phyloP scores from a whole-genome alignment of 345 rosid species.

The Eucalyptus rudis region DNA sequence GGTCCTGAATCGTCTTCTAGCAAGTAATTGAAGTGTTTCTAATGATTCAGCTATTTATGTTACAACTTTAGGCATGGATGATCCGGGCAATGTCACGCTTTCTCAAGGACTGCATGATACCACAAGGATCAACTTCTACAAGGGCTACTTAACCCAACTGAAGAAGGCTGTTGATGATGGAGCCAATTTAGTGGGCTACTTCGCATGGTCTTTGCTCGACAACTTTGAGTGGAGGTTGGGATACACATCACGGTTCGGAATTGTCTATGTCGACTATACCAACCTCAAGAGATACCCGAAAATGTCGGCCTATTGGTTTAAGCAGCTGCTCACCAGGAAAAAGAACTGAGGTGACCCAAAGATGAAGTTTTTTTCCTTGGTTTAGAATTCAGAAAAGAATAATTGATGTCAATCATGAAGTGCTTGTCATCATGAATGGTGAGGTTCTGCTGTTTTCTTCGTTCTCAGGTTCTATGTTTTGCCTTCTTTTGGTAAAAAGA shows the following conservation, averaged over 20 bases:
- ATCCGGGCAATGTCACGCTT: constrained; percentile 71
- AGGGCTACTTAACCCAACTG: constrained; percentile 57
- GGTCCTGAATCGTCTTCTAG: background rate
- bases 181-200: constrained; percentile 74
- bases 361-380: background rate
- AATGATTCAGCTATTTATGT: background rate
- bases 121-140: constrained; percentile 64
- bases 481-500: background rate
- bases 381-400: background rate
- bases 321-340: constrained; percentile 32
- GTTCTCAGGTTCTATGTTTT: background rate
- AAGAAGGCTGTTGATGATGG: constrained; percentile 82
- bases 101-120: constrained; percentile 66
- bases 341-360: constrained; percentile 1
- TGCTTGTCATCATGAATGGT: background rate
- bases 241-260: constrained; percentile 92
- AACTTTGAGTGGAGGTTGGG: constrained; percentile 93
- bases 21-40: background rate
- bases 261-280: constrained; percentile 69
- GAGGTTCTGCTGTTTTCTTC: background rate
- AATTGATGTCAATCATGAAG: background rate
- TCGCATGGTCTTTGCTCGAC: constrained; percentile 94
- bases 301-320: constrained; percentile 93
- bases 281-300: constrained; percentile 78
- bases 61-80: constrained; percentile 64